These are phyloP conservation scores for Rosa chinensis DNA, from an alignment of 306 rosid species.

Conservation along the genomic window DNA sequence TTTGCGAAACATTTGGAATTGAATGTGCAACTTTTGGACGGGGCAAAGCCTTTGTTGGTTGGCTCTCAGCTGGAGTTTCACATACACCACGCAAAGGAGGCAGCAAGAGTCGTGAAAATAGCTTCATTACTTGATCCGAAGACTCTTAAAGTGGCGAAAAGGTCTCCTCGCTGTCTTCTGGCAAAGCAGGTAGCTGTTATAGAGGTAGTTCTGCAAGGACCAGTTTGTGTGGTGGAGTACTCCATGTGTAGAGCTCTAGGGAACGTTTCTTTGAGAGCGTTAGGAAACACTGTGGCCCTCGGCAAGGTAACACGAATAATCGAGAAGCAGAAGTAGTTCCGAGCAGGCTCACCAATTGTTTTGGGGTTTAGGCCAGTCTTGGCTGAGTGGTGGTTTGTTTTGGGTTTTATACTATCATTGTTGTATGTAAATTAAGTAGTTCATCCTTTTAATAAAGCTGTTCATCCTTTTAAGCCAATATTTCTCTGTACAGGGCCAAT, in stretches of 20 bases:
- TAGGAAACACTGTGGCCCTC: conserved; percentile 77
- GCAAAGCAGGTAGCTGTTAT: conserved; percentile 81
- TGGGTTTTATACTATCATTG: not conserved
- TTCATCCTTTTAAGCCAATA: not conserved
- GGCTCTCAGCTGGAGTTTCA: conserved; percentile 94
- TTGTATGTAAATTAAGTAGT: not conserved
- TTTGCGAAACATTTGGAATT: conserved; percentile 74
- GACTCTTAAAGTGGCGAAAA: conserved; percentile 78
- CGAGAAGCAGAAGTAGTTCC: conserved; percentile 35
- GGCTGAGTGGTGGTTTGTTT: not conserved
- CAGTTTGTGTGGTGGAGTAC: conserved; percentile 74
- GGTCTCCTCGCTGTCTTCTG: conserved; percentile 72
- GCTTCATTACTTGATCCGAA: conserved; percentile 70
- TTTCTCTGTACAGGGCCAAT: not conserved
- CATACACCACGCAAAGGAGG: conserved; percentile 81
- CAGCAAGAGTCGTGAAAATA: conserved; percentile 67
- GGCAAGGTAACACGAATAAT: conserved; percentile 72
- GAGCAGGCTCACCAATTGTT: not conserved
- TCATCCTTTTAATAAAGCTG: not conserved
- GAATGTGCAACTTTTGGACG: conserved; percentile 78
- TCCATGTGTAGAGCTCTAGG: conserved; percentile 77
- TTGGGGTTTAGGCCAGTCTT: not conserved
- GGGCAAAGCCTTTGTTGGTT: conserved; percentile 63
- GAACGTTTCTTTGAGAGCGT: conserved; percentile 69
- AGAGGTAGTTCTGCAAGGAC: conserved; percentile 66